Evolutionary conservation across 106 monocot genomes (phyloP).

Genomic region (Allium sativum): DNA sequence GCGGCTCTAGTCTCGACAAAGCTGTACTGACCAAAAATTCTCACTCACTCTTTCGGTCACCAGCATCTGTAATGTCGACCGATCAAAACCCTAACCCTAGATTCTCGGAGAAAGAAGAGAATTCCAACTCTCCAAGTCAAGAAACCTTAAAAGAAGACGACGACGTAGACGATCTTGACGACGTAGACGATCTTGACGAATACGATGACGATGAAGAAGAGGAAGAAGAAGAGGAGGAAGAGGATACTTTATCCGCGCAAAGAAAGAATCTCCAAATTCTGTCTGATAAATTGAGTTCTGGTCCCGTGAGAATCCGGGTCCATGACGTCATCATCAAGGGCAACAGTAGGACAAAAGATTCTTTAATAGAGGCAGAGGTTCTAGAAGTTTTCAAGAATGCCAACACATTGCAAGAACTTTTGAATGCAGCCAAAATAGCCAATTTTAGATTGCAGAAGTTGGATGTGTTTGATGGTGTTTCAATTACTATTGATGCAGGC

Average conservation of each 20-base stretch:
- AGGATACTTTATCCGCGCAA: not conserved
- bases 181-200: constrained; percentile 11
- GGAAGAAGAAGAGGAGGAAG: constrained; percentile 32
- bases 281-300: constrained; percentile 20
- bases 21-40: no score
- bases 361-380: constrained; percentile 58
- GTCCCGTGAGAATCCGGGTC: constrained; percentile 37
- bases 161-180: constrained; percentile 2
- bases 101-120: not conserved
- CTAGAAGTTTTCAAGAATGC: constrained; percentile 23
- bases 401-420: constrained; percentile 49
- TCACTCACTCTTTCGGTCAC: no score
- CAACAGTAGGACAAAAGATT: constrained; percentile 42
- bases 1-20: no score
- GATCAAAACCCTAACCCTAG: constrained; percentile 8
- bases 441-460: constrained; percentile 31
- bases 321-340: constrained; percentile 55
- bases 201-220: constrained; percentile 18
- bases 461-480: constrained; percentile 45
- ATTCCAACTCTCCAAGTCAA: not conserved
- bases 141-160: constrained; percentile 1
- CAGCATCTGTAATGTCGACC: not conserved
- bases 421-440: constrained; percentile 36
- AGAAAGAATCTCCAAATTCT: constrained; percentile 7
- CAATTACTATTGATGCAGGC: constrained; percentile 51